Conservation (phyloP, 495 filamentous ascomycete species). For the Poronia punctata region DNA sequence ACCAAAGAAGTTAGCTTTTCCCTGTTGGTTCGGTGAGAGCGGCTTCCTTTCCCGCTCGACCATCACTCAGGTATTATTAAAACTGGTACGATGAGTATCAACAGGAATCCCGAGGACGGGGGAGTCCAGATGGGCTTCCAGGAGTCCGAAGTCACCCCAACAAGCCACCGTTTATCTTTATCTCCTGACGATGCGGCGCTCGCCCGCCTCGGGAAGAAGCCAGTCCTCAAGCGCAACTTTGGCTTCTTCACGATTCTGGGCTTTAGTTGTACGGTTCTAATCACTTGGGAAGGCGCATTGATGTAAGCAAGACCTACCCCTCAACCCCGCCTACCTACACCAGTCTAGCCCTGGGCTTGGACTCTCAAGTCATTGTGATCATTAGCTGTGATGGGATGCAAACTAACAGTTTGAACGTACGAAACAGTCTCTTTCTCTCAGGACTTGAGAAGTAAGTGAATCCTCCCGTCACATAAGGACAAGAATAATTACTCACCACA, state of each 20-base stretch:
- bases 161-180: too few species aligned
- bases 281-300: constrained; percentile 37
- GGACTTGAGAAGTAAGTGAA: neutral
- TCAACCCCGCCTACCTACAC: too few species aligned
- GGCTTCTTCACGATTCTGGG: constrained; percentile 39
- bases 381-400: too few species aligned
- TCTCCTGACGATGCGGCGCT: constrained; percentile 34
- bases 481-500: neutral
- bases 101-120: too few species aligned
- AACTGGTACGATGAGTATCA: too few species aligned
- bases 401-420: neutral
- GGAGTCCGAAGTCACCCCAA: too few species aligned
- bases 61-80: too few species aligned
- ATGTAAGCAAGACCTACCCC: too few species aligned
- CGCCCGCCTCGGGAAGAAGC: constrained; percentile 43
- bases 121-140: too few species aligned
- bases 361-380: neutral
- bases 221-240: constrained; percentile 41
- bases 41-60: too few species aligned
- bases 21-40: too few species aligned
- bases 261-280: constrained; percentile 38
- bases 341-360: neutral
- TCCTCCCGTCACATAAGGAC: neutral
- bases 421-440: neutral
- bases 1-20: too few species aligned